Evolutionary conservation across 495 filamentous ascomycete species (phyloP).

Genomic region (Neurospora africana): DNA sequence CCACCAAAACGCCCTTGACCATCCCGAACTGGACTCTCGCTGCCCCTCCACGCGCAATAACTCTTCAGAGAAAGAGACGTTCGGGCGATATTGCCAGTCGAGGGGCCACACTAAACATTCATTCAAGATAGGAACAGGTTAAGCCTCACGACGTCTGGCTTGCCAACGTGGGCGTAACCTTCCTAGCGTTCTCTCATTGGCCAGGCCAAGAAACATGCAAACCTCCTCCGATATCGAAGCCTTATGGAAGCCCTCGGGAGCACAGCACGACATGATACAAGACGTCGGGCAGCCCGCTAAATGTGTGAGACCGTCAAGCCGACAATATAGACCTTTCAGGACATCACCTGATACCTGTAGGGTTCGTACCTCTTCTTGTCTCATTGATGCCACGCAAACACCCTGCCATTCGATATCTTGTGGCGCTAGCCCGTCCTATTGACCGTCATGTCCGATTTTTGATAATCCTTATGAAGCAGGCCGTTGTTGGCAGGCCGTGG

Average conservation of each 20-base stretch:
- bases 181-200: neutral
- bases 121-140: neutral
- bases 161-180: neutral
- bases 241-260: neutral
- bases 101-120: slow-evolving; percentile 2
- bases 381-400: slow-evolving; percentile 7
- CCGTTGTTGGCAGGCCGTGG: slow-evolving; percentile 10
- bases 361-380: neutral
- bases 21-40: slow-evolving; percentile 5
- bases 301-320: neutral
- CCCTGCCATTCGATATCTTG: neutral
- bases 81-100: slow-evolving; percentile 16
- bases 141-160: neutral
- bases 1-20: neutral
- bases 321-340: neutral
- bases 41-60: slow-evolving; percentile 12
- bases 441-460: slow-evolving; percentile 11
- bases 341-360: slow-evolving; percentile 10
- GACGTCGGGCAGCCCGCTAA: neutral
- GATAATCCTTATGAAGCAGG: slow-evolving; percentile 18
- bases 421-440: slow-evolving; percentile 12
- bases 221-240: neutral
- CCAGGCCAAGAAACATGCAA: neutral
- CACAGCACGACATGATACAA: neutral
- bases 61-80: neutral